A percentile compares a stretch with the other conserved stretches of the same genome.
Evolutionary conservation across 768 basidiomycete genomes (phyloP).

Genomic region (Tulasnella sp.): DNA sequence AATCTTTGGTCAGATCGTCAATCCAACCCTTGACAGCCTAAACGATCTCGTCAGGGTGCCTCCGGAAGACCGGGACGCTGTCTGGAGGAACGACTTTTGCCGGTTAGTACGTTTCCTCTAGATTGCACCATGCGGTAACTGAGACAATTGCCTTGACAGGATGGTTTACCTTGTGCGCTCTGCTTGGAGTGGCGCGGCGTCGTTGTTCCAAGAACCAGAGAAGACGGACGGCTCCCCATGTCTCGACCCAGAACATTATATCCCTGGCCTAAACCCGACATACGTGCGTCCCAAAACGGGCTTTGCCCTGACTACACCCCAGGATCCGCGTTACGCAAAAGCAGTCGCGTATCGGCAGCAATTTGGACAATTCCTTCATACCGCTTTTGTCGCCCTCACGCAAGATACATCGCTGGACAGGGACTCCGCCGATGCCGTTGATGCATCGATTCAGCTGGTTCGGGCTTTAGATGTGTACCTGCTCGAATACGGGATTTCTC

Average conservation of each 20-base stretch:
- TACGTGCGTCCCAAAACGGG: slow-evolving; percentile 59
- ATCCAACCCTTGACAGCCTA: slow-evolving; percentile 54
- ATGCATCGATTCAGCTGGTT: slow-evolving; percentile 62
- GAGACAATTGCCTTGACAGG: slow-evolving; percentile 26
- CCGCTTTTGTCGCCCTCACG: slow-evolving; percentile 52
- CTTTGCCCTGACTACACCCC: slow-evolving; percentile 57
- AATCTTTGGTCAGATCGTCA: slow-evolving; percentile 54
- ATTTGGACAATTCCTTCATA: slow-evolving; percentile 55
- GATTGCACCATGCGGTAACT: background rate
- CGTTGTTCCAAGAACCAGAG: slow-evolving; percentile 51
- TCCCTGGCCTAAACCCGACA: slow-evolving; percentile 55
- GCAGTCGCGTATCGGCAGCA: slow-evolving; percentile 44
- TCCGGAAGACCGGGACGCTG: slow-evolving; percentile 45
- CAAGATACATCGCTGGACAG: slow-evolving; percentile 39
- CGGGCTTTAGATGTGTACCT: slow-evolving; percentile 66
- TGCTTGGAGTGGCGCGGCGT: slow-evolving; percentile 66
- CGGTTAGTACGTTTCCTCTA: slow-evolving; percentile 35
- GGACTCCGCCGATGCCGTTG: slow-evolving; percentile 60
- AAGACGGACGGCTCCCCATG: slow-evolving; percentile 36
- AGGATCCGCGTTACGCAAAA: slow-evolving; percentile 61
- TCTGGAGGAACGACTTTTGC: slow-evolving; percentile 72
- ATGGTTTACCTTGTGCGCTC: slow-evolving; percentile 59
- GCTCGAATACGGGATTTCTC: slow-evolving; percentile 53
- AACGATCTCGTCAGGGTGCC: slow-evolving; percentile 47
- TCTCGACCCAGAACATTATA: slow-evolving; percentile 47